Percentiles rank a stretch among this genome's conserved stretches.
These are phyloP conservation scores for Penicillium sp. DNA, from an alignment of 2,329 filamentous ascomycete species.

Conservation along the genomic window DNA sequence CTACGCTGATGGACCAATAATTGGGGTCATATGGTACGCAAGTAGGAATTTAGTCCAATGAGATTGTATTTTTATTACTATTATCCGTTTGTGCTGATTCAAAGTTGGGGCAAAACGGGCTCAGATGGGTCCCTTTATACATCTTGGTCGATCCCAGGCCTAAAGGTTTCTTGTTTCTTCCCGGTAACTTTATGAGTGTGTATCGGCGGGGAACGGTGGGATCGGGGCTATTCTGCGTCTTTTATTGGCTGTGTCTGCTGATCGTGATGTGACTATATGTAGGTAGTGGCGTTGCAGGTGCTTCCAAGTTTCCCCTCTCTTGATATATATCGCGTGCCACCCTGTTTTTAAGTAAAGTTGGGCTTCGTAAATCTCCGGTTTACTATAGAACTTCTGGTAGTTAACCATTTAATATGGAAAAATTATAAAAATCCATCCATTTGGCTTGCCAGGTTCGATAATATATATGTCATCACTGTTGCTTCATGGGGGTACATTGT, in stretches of 20 bases:
- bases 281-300: slow-evolving; percentile 1
- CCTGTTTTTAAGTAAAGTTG: neutral
- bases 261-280: neutral
- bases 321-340: neutral
- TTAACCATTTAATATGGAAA: neutral
- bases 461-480: neutral
- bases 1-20: neutral
- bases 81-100: neutral
- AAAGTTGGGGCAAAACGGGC: neutral
- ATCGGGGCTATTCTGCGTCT: neutral
- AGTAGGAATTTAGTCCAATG: neutral
- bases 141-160: neutral
- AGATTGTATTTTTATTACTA: neutral
- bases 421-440: neutral
- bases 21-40: neutral
- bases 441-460: neutral
- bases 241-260: slow-evolving; percentile 6
- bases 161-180: neutral
- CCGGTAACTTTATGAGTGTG: neutral
- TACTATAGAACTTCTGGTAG: neutral
- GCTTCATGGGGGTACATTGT: neutral
- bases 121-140: neutral
- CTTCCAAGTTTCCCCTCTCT: slow-evolving; percentile 5
- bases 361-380: neutral
- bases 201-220: neutral